These are phyloP conservation scores for Lichina pygmaea DNA, from an alignment of 495 filamentous ascomycete species.

Conservation along the genomic window DNA sequence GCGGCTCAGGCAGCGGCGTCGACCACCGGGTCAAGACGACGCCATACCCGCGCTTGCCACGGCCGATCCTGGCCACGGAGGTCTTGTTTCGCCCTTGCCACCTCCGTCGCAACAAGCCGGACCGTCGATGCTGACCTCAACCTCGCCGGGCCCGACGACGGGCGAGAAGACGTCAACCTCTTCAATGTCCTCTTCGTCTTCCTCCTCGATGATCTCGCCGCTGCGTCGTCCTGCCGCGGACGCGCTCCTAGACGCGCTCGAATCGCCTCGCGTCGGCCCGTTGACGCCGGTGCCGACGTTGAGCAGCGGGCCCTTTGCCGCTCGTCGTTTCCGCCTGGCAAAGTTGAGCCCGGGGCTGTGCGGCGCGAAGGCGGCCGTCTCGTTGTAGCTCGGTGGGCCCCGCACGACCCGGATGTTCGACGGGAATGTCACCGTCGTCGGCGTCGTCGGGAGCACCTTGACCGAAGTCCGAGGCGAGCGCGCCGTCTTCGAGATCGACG, in stretches of 20 bases:
- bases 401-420: conserved; percentile 70
- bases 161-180: conserved; percentile 5
- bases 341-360: conserved; percentile 45
- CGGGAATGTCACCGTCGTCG: conserved; percentile 52
- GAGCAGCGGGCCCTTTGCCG: conserved; percentile 71
- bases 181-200: conserved; percentile 5
- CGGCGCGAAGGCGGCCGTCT: conserved; percentile 17
- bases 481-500: conserved; percentile 17
- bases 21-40: too few species aligned
- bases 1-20: too few species aligned
- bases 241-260: conserved; percentile 1
- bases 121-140: neutral
- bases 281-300: conserved; percentile 17
- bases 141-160: conserved; percentile 1
- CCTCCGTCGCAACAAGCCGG: neutral
- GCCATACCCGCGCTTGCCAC: too few species aligned
- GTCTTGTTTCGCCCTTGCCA: neutral
- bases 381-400: conserved; percentile 18
- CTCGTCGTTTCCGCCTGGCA: conserved; percentile 64
- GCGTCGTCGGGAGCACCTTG: conserved; percentile 84
- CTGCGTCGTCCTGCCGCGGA: neutral
- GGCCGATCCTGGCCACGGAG: neutral
- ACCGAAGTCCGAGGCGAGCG: conserved; percentile 69
- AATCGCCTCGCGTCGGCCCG: conserved; percentile 2
- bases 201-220: conserved; percentile 4